Percentiles rank a stretch among this genome's conserved stretches.
phyloP scores from a whole-genome alignment of 768 basidiomycete species.

The Clitopilus passeckerianus region DNA sequence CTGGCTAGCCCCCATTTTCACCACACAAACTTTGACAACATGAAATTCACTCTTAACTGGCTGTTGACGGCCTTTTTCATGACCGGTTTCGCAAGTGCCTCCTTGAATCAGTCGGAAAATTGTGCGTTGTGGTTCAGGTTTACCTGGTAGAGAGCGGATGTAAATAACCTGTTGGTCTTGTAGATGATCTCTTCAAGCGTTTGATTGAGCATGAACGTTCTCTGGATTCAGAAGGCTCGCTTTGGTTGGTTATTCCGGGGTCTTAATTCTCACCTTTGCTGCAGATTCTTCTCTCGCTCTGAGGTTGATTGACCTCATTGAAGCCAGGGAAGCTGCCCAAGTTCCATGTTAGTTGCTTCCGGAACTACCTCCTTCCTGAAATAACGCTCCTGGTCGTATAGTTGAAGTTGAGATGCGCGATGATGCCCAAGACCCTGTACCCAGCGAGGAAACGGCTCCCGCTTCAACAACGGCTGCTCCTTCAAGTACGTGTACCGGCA shows the following conservation, averaged over 20 bases:
- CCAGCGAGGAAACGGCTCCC: background rate
- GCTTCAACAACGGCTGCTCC: background rate
- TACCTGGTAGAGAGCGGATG: background rate
- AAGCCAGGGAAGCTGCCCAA: background rate
- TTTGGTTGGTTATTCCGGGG: background rate
- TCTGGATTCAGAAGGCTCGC: background rate
- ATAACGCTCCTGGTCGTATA: background rate
- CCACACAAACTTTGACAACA: background rate
- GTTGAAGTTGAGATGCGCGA: background rate
- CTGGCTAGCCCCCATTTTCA: constrained; percentile 11
- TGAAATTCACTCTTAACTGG: constrained; percentile 7
- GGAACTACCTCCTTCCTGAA: background rate
- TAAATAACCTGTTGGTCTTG: background rate
- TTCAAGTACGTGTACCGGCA: background rate
- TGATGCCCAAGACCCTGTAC: background rate
- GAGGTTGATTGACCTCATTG: background rate
- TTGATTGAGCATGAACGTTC: background rate
- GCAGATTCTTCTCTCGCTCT: background rate
- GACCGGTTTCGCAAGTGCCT: background rate
- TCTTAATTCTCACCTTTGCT: background rate
- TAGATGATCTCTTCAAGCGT: background rate
- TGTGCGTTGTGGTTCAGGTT: constrained; percentile 1
- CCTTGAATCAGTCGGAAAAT: constrained; percentile 5
- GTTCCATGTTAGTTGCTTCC: background rate
- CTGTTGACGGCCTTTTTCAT: constrained; percentile 12